Evolutionary conservation across 2,329 filamentous ascomycete genomes (phyloP), one percentile per base, ranked within the genome.

Genomic region (Aspergillus sp.): DNA sequence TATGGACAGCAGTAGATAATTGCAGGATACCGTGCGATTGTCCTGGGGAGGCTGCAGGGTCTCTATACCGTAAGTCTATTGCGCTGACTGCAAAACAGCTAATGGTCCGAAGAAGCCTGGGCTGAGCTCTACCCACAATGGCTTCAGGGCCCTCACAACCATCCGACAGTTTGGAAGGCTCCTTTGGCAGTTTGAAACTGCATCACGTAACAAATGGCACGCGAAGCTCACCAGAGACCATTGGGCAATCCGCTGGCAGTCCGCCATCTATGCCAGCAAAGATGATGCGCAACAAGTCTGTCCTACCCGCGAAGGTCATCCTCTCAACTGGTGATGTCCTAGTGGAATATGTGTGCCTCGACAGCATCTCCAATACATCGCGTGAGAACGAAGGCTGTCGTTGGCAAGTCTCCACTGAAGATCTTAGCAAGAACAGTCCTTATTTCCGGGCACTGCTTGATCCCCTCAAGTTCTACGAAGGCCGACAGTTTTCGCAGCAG

Each of bases 381-480:
- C 38, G 51, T 16, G 47, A 40, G 17, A 45, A 20, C 11, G 20
- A n/a, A 10, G 56, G 26, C 14, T 53, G 62, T 52, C 57, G 58
- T 20, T 74, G 73, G 64, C 65, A 64, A 49, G 67, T 74, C 10
- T 65, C 62, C 36, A 73, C 65, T 45, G 52, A 61, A 4, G 56
- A 56, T 35, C 58, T 76, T 13, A 65, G 58, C 19, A 44, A 54
- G 17, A 66, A 66, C 6, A 75, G 72, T 45, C 64, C 65, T 4
- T 76, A 76, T 41, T 76, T 76, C 47, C 54, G 63, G 17, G 69
- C 65, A 17, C 58, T 76, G 11, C 58, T 76, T 14, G 72, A 76
- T 33, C 68, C 71, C 2, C 58, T 65, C 13, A 76, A 76, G 49
- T 76, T 76, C 49, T 63, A 63, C 2, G 74, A 76, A 53, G 73